Evolutionary conservation across 129 eudicot species (phyloP).

Genomic region (Pseudognaphalium luteoalbum): DNA sequence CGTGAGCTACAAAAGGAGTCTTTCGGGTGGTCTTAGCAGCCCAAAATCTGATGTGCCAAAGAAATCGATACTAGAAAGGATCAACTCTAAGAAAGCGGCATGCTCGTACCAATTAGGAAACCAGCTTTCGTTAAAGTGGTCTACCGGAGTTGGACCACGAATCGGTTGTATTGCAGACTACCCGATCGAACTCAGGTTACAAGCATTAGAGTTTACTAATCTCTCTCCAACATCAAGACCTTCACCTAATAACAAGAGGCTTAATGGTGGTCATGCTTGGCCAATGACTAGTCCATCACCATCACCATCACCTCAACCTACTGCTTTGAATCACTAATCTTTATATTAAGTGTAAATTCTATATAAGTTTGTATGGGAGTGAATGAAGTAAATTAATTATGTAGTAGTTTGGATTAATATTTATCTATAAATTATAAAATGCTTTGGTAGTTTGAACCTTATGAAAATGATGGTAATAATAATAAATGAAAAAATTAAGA

Average conservation of each 20-base stretch:
- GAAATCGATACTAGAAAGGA: slow-evolving; percentile 67
- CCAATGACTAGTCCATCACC: slow-evolving; percentile 24
- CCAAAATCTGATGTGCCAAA: slow-evolving; percentile 70
- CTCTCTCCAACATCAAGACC: slow-evolving; percentile 62
- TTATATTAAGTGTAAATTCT: slow-evolving; percentile 4
- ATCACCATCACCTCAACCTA: slow-evolving; percentile 23
- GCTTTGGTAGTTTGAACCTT: background rate
- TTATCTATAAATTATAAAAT: background rate
- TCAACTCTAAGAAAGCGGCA: slow-evolving; percentile 71
- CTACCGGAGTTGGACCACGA: slow-evolving; percentile 90
- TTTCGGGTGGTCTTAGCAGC: slow-evolving; percentile 89
- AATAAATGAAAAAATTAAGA: background rate
- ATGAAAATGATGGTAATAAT: background rate
- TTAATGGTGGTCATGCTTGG: slow-evolving; percentile 25
- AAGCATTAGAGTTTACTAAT: slow-evolving; percentile 79
- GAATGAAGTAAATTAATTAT: slow-evolving; percentile 14
- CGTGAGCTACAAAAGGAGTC: slow-evolving; percentile 54
- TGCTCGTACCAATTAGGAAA: slow-evolving; percentile 71
- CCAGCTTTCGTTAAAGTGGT: slow-evolving; percentile 82
- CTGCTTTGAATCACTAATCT: slow-evolving; percentile 21
- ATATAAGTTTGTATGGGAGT: slow-evolving; percentile 12
- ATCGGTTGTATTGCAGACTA: slow-evolving; percentile 95
- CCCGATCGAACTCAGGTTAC: slow-evolving; percentile 78
- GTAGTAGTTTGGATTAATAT: slow-evolving; percentile 8
- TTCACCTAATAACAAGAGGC: slow-evolving; percentile 24